Evolutionary conservation across 805 yeast species (phyloP).

Genomic region (Starmerella khaoyaiensis): DNA sequence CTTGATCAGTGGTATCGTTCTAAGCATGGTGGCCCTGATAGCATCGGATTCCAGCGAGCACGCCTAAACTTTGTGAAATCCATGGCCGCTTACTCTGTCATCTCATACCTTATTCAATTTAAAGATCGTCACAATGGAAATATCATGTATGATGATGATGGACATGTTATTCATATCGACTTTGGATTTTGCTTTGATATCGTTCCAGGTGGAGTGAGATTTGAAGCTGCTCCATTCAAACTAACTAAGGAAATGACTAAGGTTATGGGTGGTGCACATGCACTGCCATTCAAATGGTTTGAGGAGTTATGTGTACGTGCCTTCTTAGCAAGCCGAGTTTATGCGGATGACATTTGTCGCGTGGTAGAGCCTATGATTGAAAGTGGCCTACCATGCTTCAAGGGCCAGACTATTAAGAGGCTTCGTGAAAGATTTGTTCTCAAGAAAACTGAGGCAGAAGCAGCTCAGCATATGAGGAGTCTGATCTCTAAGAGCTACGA

Average conservation of each 20-base stretch:
- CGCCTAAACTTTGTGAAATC: constrained; percentile 87
- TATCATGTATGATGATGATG: constrained; percentile 90
- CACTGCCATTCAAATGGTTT: constrained; percentile 81
- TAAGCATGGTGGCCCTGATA: constrained; percentile 88
- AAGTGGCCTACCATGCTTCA: constrained; percentile 93
- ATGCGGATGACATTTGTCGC: constrained; percentile 70
- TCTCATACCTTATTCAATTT: constrained; percentile 79
- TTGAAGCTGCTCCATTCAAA: constrained; percentile 97
- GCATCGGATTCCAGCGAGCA: constrained; percentile 81
- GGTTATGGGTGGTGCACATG: constrained; percentile 83
- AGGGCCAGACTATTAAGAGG: constrained; percentile 68
- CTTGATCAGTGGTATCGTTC: constrained; percentile 81
- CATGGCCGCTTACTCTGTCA: constrained; percentile 81
- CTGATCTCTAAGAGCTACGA: constrained; percentile 73
- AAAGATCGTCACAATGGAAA: constrained; percentile 97
- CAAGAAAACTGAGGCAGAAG: constrained; percentile 67
- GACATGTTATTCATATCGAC: constrained; percentile 91
- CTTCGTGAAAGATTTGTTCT: constrained; percentile 71
- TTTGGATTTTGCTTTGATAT: constrained; percentile 98
- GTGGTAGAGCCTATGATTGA: constrained; percentile 88
- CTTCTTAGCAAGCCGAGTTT: constrained; percentile 74
- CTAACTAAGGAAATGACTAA: constrained; percentile 90
- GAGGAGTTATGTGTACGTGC: constrained; percentile 93
- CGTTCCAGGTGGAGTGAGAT: constrained; percentile 96
- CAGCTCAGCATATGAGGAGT: constrained; percentile 61